Conservation (phyloP, 352 stramenopile genomes). For the Sclerospora graminicola region DNA sequence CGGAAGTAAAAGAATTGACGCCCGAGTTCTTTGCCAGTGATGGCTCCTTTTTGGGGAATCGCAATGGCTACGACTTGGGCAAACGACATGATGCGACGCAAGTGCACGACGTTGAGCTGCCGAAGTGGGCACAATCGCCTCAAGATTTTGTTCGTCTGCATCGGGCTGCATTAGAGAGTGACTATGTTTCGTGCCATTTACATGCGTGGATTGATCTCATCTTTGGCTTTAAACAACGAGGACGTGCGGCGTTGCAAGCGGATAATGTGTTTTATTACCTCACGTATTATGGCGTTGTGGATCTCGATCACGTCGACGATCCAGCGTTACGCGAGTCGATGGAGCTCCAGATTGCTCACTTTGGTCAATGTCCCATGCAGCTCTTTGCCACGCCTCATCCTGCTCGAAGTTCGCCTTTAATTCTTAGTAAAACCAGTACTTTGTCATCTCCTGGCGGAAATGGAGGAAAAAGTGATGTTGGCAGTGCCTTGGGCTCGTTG, state of each 20-base stretch:
- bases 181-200: conserved; percentile 95
- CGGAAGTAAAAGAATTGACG: conserved; percentile 99
- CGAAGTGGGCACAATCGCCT: conserved; percentile 92
- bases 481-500: conserved; percentile 16
- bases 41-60: conserved; percentile 93
- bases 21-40: conserved; percentile 94
- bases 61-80: conserved; percentile 93
- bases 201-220: conserved; percentile 99
- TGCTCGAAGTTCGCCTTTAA: conserved; percentile 32
- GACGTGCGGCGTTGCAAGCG: conserved; percentile 86
- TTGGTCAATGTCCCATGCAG: conserved; percentile 97
- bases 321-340: conserved; percentile 89
- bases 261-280: conserved; percentile 96
- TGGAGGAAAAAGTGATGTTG: conserved; percentile 1
- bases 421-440: conserved; percentile 11
- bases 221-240: conserved; percentile 98
- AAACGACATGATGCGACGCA: conserved; percentile 65
- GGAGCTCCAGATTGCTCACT: conserved; percentile 98
- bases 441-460: conserved; percentile 3
- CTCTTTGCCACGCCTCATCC: conserved; percentile 80
- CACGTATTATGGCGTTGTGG: conserved; percentile 90
- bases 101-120: conserved; percentile 94
- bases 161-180: conserved; percentile 95
- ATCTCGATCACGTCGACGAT: conserved; percentile 95
- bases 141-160: conserved; percentile 95